Conservation (phyloP, 1,139 yeast genomes). For the Kodamaea anthophila region DNA sequence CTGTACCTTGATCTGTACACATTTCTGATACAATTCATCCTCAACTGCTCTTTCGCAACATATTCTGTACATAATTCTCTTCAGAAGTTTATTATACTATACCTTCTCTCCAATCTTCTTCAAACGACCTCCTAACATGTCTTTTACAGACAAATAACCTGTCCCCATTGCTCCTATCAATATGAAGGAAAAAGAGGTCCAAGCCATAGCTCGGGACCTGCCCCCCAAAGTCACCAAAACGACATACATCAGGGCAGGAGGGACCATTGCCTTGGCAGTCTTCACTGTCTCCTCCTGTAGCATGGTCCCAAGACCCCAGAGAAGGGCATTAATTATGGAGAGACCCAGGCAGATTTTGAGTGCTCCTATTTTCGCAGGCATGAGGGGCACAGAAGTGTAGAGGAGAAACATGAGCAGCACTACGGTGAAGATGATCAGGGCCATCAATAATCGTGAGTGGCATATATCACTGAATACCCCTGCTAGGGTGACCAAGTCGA, state of each 20-base stretch:
- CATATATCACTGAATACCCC: conserved; percentile 37
- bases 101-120: conserved; percentile 1
- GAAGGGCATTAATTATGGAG: conserved; percentile 32
- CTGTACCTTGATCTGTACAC: no score
- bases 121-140: neutral
- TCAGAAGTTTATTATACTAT: no score
- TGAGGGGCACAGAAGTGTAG: conserved; percentile 42
- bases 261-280: conserved; percentile 39
- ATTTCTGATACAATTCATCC: no score
- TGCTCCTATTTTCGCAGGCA: conserved; percentile 38
- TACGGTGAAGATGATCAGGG: conserved; percentile 40
- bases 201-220: conserved; percentile 38
- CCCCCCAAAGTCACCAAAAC: conserved; percentile 41
- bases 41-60: no score
- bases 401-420: conserved; percentile 33
- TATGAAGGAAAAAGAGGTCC: conserved; percentile 22
- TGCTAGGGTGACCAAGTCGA: conserved; percentile 40
- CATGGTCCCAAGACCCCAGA: conserved; percentile 70
- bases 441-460: conserved; percentile 51
- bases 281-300: conserved; percentile 57
- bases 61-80: no score
- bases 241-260: conserved; percentile 47
- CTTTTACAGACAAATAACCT: conserved; percentile 9
- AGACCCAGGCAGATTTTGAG: conserved; percentile 29
- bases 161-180: conserved; percentile 23